These are phyloP conservation scores for Ogataea haglerorum DNA, from an alignment of 805 yeast species.

Conservation along the genomic window DNA sequence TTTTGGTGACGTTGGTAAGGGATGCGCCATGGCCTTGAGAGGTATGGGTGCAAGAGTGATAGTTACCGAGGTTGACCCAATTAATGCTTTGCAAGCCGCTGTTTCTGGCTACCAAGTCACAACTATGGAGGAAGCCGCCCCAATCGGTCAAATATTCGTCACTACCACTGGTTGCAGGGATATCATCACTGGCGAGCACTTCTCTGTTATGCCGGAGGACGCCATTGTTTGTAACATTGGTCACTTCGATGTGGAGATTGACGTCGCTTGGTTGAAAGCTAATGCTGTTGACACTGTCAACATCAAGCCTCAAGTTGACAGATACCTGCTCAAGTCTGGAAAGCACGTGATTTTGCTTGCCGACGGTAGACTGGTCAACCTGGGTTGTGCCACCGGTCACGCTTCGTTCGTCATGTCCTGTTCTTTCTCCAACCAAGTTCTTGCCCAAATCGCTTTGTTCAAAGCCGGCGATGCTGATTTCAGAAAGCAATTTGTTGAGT, in stretches of 20 bases:
- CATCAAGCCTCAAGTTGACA: constrained; percentile 99
- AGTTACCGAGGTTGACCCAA: constrained; percentile 97
- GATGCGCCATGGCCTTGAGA: constrained; percentile 98
- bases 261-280: constrained; percentile 97
- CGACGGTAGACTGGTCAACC: constrained; percentile 98
- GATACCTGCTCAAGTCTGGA: constrained; percentile 85
- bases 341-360: constrained; percentile 94
- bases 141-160: constrained; percentile 93
- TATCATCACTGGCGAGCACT: constrained; percentile 87
- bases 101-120: constrained; percentile 97
- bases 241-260: constrained; percentile 98
- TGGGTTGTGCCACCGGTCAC: constrained; percentile 99
- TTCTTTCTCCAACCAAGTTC: constrained; percentile 98
- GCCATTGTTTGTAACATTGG: constrained; percentile 99
- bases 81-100: constrained; percentile 98
- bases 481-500: constrained; percentile 81
- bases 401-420: constrained; percentile 99
- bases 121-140: constrained; percentile 91
- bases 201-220: constrained; percentile 93
- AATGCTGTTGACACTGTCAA: constrained; percentile 91
- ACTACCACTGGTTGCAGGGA: constrained; percentile 99
- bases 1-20: constrained; percentile 99
- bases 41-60: constrained; percentile 99
- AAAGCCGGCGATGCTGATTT: constrained; percentile 78
- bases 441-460: constrained; percentile 97